Evolutionary conservation across 2,329 filamentous ascomycete genomes (phyloP), one percentile per base, ranked within the genome.

Genomic region (Nothophoma quercina): DNA sequence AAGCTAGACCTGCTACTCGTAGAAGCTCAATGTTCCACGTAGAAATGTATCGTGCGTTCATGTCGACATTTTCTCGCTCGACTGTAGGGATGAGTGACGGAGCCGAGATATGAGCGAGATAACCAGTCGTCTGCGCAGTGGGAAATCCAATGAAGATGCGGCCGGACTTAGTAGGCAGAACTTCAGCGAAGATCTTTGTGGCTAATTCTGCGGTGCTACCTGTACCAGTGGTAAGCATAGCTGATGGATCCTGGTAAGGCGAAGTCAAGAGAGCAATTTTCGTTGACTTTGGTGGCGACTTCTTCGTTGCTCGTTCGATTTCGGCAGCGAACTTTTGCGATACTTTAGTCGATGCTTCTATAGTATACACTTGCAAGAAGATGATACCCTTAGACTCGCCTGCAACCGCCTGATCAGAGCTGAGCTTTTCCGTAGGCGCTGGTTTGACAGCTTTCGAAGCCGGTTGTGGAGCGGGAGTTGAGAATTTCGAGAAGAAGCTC

Each of bases 141-240:
- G 95, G 93, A 69, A 99, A 99, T 0, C 95, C 95, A 67, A 99
- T 99, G 68, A 98, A 99, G 47, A 99, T 90, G 45, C 91, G 88
- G 6, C 95, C 95, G 63, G 90, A 90, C 72, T 92, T 96, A 51
- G 85, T 91, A 2, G 95, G 95, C 5, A 98, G 77, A 1, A 99
- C 93, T 1, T 93, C 95, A 1, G 89, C 85, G 72, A 99, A 97
- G 7, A 99, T 87, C 68, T 96, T 91, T 1, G 84, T 82, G 2
- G 85, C 82, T 55, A 87, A 85, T 7, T 83, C 78, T 9, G 79
- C 75, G 7, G 76, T 78, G 8, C 72, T 74, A 13, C 78, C 79
- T 2, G 82, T 84, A 13, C 75, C 63, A 12, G 74, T 75, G 19
- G 80, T 81, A 51, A 87, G 81, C 0, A 89, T 88, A 2, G 87